These are phyloP conservation scores for Colletotrichum lupini DNA, from an alignment of 2,329 filamentous ascomycete genomes.

Conservation along the genomic window DNA sequence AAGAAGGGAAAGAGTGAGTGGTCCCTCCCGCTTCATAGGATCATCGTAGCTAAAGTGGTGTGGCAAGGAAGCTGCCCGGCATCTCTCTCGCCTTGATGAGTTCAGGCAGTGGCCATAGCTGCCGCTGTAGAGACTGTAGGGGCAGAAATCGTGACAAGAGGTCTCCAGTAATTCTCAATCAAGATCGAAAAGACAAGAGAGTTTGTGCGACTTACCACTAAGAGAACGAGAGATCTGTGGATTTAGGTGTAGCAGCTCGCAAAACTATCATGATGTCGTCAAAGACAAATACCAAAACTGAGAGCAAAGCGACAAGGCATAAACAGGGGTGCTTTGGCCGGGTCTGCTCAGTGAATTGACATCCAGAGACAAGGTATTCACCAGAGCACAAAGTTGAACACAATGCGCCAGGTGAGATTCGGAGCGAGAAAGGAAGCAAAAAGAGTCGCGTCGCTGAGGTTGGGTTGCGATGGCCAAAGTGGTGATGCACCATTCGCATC, in stretches of 20 bases:
- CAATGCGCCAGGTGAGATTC: slow-evolving; percentile 31
- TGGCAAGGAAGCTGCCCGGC: slow-evolving; percentile 1
- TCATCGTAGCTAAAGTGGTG: neutral
- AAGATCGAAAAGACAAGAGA: neutral
- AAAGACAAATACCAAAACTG: slow-evolving; percentile 33
- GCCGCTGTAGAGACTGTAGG: neutral
- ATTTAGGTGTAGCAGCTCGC: slow-evolving; percentile 44
- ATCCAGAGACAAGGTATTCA: slow-evolving; percentile 21
- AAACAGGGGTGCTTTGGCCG: slow-evolving; percentile 17
- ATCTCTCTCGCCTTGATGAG: neutral
- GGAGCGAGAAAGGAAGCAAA: slow-evolving; percentile 22
- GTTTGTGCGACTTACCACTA: slow-evolving; percentile 51
- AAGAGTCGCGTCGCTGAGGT: slow-evolving; percentile 29
- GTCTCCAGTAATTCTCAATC: no score
- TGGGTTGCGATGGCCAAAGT: slow-evolving; percentile 33
- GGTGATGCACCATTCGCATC: slow-evolving; percentile 35
- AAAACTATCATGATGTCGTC: slow-evolving; percentile 56
- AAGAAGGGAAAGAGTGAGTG: neutral
- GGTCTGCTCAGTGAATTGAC: slow-evolving; percentile 20
- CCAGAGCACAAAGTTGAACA: slow-evolving; percentile 25
- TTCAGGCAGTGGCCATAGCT: neutral
- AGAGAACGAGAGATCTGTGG: slow-evolving; percentile 47
- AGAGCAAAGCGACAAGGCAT: slow-evolving; percentile 33
- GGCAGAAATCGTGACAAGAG: neutral
- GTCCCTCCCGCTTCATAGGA: neutral